These are phyloP conservation scores for Wickerhamiella pararugosa DNA, from an alignment of 1,139 yeast species.

Conservation along the genomic window DNA sequence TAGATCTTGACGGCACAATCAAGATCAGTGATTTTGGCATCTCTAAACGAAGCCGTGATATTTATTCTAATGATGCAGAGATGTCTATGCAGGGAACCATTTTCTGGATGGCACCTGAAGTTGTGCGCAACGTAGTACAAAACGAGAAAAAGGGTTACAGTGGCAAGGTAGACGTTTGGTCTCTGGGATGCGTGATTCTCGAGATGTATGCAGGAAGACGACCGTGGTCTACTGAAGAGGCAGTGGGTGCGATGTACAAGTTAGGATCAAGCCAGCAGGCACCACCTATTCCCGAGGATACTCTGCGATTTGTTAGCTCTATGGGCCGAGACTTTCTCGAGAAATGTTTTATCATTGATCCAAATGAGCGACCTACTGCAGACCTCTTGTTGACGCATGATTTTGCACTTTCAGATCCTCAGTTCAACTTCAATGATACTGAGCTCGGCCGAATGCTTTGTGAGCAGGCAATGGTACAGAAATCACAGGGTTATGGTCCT, in stretches of 20 bases:
- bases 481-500: too few relatives aligned
- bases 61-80: slow-evolving; percentile 80
- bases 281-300: slow-evolving; percentile 91
- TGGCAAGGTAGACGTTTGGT: slow-evolving; percentile 66
- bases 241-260: slow-evolving; percentile 36
- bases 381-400: slow-evolving; percentile 44
- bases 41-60: slow-evolving; percentile 69
- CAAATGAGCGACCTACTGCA: slow-evolving; percentile 82
- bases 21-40: slow-evolving; percentile 97
- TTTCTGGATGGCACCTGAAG: slow-evolving; percentile 99
- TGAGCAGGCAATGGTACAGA: slow-evolving; percentile 1
- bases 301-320: slow-evolving; percentile 43
- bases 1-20: slow-evolving; percentile 87
- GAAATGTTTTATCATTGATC: slow-evolving; percentile 60
- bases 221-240: slow-evolving; percentile 39
- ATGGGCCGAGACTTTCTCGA: slow-evolving; percentile 60
- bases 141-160: slow-evolving; percentile 84
- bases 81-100: slow-evolving; percentile 98
- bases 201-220: slow-evolving; percentile 70
- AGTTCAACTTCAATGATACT: slow-evolving; percentile 50
- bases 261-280: slow-evolving; percentile 66
- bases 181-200: slow-evolving; percentile 87
- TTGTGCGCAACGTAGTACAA: slow-evolving; percentile 62
- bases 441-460: slow-evolving; percentile 29
- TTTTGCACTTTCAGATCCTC: slow-evolving; percentile 32